Evolutionary conservation across 768 basidiomycete genomes (phyloP).

Genomic region (Boletus huronensis): DNA sequence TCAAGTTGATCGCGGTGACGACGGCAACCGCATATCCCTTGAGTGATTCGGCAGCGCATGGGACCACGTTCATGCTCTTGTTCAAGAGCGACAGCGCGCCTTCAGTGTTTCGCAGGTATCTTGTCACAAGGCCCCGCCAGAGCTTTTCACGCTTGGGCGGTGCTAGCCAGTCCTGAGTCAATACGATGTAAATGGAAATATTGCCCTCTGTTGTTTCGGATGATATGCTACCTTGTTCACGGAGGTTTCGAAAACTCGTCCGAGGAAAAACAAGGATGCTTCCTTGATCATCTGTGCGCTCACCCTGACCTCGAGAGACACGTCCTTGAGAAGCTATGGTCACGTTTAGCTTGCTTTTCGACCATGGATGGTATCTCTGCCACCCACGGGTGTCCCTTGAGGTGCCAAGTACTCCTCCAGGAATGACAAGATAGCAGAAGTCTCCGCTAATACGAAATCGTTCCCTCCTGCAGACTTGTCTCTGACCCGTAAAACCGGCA

Average conservation of each 20-base stretch:
- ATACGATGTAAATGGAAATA: background rate
- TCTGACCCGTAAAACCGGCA: conserved; percentile 26
- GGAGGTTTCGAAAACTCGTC: conserved; percentile 1
- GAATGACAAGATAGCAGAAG: conserved; percentile 23
- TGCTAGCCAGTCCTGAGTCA: conserved; percentile 20
- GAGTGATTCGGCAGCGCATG: conserved; percentile 9
- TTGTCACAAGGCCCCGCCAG: conserved; percentile 13
- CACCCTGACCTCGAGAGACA: conserved; percentile 15
- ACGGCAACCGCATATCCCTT: conserved; percentile 16
- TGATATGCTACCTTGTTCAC: conserved; percentile 9
- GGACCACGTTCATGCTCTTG: conserved; percentile 10
- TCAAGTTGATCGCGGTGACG: conserved; percentile 19
- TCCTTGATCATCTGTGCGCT: conserved; percentile 22
- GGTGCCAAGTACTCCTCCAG: conserved; percentile 21
- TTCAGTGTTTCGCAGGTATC: conserved; percentile 24
- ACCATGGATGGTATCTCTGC: background rate
- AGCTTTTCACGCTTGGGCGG: conserved; percentile 22
- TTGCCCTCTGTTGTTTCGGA: background rate
- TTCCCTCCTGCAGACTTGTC: conserved; percentile 4
- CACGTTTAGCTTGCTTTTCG: background rate
- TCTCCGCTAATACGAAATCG: conserved; percentile 23
- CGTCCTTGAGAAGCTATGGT: conserved; percentile 15
- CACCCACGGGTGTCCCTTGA: conserved; percentile 13
- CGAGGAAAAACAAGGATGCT: conserved; percentile 24
- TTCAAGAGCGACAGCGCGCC: conserved; percentile 14